phyloP scores from a whole-genome alignment of 345 rosid species.

The Passiflora organensis region DNA sequence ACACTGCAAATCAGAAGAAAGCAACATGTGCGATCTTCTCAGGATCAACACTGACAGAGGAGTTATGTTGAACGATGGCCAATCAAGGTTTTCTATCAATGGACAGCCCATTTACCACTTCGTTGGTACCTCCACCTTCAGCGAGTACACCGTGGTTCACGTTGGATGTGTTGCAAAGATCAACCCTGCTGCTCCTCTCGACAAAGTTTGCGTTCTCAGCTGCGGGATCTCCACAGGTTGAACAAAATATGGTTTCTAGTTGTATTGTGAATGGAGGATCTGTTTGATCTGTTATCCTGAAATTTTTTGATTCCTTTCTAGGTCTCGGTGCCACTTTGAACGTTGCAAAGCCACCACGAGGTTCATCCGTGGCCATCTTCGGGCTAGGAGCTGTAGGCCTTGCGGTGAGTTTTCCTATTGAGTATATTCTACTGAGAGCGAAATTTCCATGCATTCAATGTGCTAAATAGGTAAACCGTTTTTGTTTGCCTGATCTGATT shows the following conservation, averaged over 20 bases:
- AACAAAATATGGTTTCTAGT: neutral
- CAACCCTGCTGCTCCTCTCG: slow-evolving; percentile 33
- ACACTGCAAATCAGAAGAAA: slow-evolving; percentile 33
- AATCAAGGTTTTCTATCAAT: slow-evolving; percentile 34
- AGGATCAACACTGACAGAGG: slow-evolving; percentile 36
- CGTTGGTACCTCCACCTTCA: slow-evolving; percentile 38
- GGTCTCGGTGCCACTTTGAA: slow-evolving; percentile 41
- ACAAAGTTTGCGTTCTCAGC: slow-evolving; percentile 39
- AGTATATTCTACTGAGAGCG: no score
- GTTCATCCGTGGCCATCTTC: slow-evolving; percentile 38
- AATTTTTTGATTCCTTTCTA: neutral
- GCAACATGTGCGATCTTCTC: slow-evolving; percentile 34
- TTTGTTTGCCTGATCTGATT: neutral
- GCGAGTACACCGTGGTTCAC: slow-evolving; percentile 35
- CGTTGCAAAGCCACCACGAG: slow-evolving; percentile 35
- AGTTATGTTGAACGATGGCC: slow-evolving; percentile 32
- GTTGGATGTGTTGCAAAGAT: slow-evolving; percentile 34
- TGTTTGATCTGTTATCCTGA: neutral
- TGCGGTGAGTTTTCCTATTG: slow-evolving; percentile 22
- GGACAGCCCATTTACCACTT: slow-evolving; percentile 41
- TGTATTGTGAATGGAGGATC: neutral
- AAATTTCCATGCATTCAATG: neutral
- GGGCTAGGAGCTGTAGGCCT: slow-evolving; percentile 42
- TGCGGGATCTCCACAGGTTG: slow-evolving; percentile 39
- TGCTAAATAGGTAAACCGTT: neutral